Percentiles rank a stretch among this genome's conserved stretches.
phyloP scores from a whole-genome alignment of 768 basidiomycete species.

The Leccinum uliginosum region DNA sequence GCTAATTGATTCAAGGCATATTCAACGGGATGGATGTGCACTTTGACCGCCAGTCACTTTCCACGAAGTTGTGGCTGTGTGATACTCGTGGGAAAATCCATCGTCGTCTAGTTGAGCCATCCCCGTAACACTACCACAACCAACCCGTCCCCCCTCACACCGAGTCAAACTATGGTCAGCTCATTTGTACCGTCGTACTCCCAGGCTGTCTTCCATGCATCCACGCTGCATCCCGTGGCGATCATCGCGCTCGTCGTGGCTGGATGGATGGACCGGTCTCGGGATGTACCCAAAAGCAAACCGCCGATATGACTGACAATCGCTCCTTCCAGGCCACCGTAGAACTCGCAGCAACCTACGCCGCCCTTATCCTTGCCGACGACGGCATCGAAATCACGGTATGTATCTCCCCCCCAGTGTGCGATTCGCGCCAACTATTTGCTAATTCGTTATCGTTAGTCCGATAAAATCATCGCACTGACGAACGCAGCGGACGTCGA shows the following conservation, averaged over 20 bases:
- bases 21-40: too few relatives aligned
- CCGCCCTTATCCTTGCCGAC: slow-evolving; percentile 91
- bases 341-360: slow-evolving; percentile 94
- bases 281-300: slow-evolving; percentile 8
- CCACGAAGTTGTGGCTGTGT: too few relatives aligned
- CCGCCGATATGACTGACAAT: slow-evolving; percentile 9
- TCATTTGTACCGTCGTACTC: background rate
- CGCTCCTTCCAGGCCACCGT: slow-evolving; percentile 40
- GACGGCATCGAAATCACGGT: slow-evolving; percentile 97
- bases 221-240: background rate
- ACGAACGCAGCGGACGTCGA: slow-evolving; percentile 81
- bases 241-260: slow-evolving; percentile 1
- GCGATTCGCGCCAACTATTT: background rate
- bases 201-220: background rate
- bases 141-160: slow-evolving; percentile 6
- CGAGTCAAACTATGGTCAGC: slow-evolving; percentile 26
- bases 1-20: too few relatives aligned
- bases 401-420: slow-evolving; percentile 40
- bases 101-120: too few relatives aligned
- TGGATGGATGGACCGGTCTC: slow-evolving; percentile 15
- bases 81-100: too few relatives aligned
- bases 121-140: too few relatives aligned
- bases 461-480: slow-evolving; percentile 89
- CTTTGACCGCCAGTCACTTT: too few relatives aligned
- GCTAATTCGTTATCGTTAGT: slow-evolving; percentile 38